Conservation (phyloP, 345 rosid species). For the Eucalyptus virginea region DNA sequence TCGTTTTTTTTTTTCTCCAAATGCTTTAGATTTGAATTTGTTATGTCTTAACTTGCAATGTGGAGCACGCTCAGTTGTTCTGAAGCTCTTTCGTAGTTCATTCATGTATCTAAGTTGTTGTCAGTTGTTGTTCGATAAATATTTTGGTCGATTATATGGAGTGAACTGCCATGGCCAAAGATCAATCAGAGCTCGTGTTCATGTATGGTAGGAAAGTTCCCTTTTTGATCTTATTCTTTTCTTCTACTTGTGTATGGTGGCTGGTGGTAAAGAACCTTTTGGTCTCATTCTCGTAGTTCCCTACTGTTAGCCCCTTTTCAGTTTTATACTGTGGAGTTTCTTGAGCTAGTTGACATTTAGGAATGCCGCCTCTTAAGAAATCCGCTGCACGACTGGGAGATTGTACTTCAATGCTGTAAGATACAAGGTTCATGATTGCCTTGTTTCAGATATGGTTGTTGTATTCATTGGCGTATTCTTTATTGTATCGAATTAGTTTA, state of each 20-base stretch:
- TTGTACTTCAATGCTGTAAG: neutral
- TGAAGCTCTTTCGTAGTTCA: neutral
- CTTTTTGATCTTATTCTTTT: neutral
- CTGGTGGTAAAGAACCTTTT: neutral
- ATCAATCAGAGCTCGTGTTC: neutral
- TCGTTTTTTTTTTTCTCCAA: neutral
- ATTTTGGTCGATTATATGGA: neutral
- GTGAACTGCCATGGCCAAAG: neutral
- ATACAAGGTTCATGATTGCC: neutral
- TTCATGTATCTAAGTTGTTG: neutral
- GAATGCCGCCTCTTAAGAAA: neutral
- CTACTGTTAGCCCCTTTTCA: neutral
- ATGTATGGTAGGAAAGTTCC: neutral
- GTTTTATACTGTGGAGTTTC: neutral
- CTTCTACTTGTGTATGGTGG: neutral
- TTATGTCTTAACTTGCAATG: neutral
- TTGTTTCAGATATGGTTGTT: neutral
- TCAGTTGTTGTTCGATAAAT: neutral
- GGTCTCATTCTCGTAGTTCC: neutral
- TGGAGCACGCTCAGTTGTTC: neutral
- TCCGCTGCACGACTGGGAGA: neutral
- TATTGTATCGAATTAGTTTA: neutral
- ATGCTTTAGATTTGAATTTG: neutral
- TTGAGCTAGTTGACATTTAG: neutral
- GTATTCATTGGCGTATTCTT: neutral